These are phyloP conservation scores for Umbelopsis ramanniana DNA, from an alignment of 192 early-diverging fungal genomes.

Conservation along the genomic window DNA sequence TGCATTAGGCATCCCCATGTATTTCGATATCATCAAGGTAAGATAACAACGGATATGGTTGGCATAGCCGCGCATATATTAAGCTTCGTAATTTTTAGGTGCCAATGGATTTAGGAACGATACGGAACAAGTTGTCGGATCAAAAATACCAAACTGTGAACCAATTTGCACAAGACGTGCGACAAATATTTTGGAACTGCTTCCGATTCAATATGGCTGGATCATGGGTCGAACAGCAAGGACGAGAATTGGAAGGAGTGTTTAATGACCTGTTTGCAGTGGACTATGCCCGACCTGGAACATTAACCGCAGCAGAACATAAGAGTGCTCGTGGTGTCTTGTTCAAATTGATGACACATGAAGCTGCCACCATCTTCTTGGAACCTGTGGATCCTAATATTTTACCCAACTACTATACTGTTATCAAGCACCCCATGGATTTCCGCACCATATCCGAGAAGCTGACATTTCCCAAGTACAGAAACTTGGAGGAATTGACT, in stretches of 20 bases:
- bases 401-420: conserved; percentile 64
- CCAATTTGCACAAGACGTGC: conserved; percentile 63
- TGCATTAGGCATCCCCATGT: conserved; percentile 65
- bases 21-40: conserved; percentile 65
- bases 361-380: conserved; percentile 63
- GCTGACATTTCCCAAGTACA: conserved; percentile 61
- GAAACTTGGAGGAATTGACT: conserved; percentile 48
- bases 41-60: not conserved
- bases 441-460: conserved; percentile 66
- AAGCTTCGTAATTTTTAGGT: conserved; percentile 34
- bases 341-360: conserved; percentile 55
- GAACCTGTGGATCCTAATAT: conserved; percentile 71
- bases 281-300: conserved; percentile 1
- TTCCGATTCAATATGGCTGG: conserved; percentile 66
- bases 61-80: no score
- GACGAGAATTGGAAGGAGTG: conserved; percentile 53
- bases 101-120: conserved; percentile 87
- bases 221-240: conserved; percentile 68
- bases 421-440: conserved; percentile 77
- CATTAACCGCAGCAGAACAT: conserved; percentile 31
- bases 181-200: conserved; percentile 73
- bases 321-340: conserved; percentile 11
- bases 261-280: conserved; percentile 16
- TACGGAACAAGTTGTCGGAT: conserved; percentile 64
- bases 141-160: conserved; percentile 60